Evolutionary conservation across 2,329 filamentous ascomycete genomes (phyloP), one percentile per base, ranked within the genome.

Genomic region (Cercospora zeina): DNA sequence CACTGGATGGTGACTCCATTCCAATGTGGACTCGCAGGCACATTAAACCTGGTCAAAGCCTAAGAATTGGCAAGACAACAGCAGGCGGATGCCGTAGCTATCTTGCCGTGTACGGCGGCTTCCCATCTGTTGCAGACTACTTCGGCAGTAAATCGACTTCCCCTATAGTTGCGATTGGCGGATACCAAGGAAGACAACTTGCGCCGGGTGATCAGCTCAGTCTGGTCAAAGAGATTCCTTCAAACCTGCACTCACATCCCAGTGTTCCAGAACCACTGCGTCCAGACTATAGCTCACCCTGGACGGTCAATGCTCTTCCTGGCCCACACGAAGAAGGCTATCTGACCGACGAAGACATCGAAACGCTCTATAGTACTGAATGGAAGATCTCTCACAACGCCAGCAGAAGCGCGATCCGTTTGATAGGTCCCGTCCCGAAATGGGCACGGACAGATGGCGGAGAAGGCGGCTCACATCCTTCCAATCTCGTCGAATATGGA

Each of bases 301-400:
- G 82, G 83, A 79, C 82, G 56, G 75, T 86, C 5, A 76, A 80
- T 51, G 78, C 79, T 11, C 83, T 86, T 80, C 77, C 79, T 5
- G 84, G 84, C 0, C 84, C 84, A 0, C 84, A 85, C 56, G 81
- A 84, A 45, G 78, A 82, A 58, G 84, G 81, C 0, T 85, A 82
- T 65, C 72, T 86, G 10, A 69, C 76, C 0, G 69, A 77, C 0
- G 79, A 83, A 56, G 83, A 83, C 59, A 80, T 85, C 54, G 79
- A 84, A 9, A 83, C 82, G 74, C 77, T 88, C 1, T 88, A 85
- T 72, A 73, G 74, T 4, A 82, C 81, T 0, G 74, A 79, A n/a
- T 87, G 84, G 82, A 83, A 83, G 54, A 77, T 88, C 1, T 84
- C 81, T 0, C 85, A 88, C 67, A 87, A 88, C 62, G 81, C 83